Percentiles rank a stretch among this genome's conserved stretches.
These are phyloP conservation scores for Ustilago cynodontis DNA, from an alignment of 1,284 basidiomycete genomes.

Conservation along the genomic window DNA sequence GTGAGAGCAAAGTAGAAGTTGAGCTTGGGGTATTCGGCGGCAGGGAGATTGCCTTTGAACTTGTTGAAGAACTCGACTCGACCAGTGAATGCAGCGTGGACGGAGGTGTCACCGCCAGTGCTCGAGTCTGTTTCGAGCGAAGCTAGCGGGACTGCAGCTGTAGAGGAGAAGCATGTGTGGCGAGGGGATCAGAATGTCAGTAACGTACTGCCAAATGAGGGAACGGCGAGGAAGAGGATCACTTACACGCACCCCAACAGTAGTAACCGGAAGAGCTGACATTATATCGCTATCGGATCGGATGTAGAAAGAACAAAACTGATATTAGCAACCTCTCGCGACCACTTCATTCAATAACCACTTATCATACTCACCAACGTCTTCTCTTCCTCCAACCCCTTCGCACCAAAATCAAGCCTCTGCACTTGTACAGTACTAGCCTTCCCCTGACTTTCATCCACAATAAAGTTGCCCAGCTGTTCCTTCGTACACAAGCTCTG, in stretches of 20 bases:
- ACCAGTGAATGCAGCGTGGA: conserved; percentile 84
- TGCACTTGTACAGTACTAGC: conserved; percentile 43
- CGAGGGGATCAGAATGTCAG: not conserved
- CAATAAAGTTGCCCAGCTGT: conserved; percentile 63
- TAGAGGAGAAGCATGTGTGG: not conserved
- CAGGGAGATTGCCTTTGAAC: conserved; percentile 89
- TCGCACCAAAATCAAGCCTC: conserved; percentile 54
- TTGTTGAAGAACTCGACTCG: conserved; percentile 86
- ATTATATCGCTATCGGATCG: conserved; percentile 73
- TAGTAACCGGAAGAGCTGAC: conserved; percentile 94
- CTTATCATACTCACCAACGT: conserved; percentile 27
- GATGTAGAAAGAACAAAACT: not conserved
- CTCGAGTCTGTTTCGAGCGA: conserved; percentile 70
- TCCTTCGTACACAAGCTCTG: conserved; percentile 48
- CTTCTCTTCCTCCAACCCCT: conserved; percentile 18
- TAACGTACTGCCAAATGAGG: not conserved
- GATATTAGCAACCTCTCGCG: not conserved
- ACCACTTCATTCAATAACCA: not conserved
- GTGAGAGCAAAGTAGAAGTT: conserved; percentile 90
- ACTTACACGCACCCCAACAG: conserved; percentile 80
- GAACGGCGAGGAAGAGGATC: conserved; percentile 11
- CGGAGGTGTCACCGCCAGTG: conserved; percentile 8
- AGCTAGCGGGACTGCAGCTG: conserved; percentile 87
- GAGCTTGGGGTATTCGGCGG: conserved; percentile 98
- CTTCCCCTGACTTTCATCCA: conserved; percentile 45